Conservation (phyloP, 2,329 filamentous ascomycete genomes). For the Chalara sp. region DNA sequence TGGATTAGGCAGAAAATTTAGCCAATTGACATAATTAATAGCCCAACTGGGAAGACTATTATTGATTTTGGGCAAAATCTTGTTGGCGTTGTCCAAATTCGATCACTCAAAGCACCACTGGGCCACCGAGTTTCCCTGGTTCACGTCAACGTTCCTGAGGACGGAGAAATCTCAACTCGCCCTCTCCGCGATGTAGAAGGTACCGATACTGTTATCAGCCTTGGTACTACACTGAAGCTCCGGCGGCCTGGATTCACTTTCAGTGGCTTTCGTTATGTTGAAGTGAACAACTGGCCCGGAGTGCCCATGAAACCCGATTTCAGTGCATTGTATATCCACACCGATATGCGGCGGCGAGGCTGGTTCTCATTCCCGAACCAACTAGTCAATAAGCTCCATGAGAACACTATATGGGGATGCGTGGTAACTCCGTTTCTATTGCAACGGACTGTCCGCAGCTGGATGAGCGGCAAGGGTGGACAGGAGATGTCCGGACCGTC, state of each 20-base stretch:
- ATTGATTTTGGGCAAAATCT: constrained; percentile 54
- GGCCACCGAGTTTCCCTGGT: constrained; percentile 36
- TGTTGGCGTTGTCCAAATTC: constrained; percentile 33
- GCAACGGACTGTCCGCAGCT: constrained; percentile 42
- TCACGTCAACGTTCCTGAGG: constrained; percentile 38
- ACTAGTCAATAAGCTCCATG: constrained; percentile 37
- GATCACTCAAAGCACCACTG: constrained; percentile 23
- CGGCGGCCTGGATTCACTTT: constrained; percentile 36
- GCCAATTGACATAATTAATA: constrained; percentile 25
- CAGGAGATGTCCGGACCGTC: constrained; percentile 39
- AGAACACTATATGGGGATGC: constrained; percentile 41
- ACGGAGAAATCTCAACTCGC: constrained; percentile 35
- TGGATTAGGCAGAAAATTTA: constrained; percentile 28
- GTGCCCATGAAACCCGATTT: neutral
- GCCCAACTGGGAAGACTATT: constrained; percentile 36
- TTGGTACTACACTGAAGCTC: too few species aligned
- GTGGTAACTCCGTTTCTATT: constrained; percentile 38
- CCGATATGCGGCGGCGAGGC: constrained; percentile 19
- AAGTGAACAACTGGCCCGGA: neutral
- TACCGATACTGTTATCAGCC: constrained; percentile 1
- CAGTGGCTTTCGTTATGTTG: constrained; percentile 40
- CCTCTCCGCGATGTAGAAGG: constrained; percentile 33
- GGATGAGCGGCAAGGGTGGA: constrained; percentile 43
- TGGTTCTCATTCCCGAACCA: constrained; percentile 18
- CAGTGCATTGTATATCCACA: constrained; percentile 18